Percentiles rank a stretch among this genome's conserved stretches.
Evolutionary conservation across 768 basidiomycete species (phyloP).

Genomic region (Cystobasidium onofrii): DNA sequence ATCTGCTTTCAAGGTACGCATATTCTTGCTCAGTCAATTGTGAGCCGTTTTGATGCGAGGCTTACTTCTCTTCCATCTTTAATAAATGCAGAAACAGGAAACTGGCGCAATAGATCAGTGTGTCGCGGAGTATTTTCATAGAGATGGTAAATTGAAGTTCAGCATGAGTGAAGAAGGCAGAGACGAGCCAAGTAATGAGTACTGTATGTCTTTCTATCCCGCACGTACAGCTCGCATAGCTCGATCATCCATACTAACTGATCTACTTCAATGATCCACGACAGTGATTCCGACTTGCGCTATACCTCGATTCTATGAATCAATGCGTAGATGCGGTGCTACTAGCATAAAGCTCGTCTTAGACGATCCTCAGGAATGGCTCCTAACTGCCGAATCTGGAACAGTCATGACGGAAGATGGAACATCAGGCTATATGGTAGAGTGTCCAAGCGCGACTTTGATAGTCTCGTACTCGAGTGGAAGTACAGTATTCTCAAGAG

Average conservation of each 20-base stretch:
- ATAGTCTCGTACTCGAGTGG: background rate
- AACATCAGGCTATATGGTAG: background rate
- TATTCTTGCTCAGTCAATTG: too few species aligned
- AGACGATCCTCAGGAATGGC: background rate
- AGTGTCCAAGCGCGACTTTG: background rate
- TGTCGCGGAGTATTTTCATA: background rate
- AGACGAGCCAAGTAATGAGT: conserved; percentile 1
- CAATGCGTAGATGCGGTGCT: background rate
- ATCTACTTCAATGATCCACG: background rate
- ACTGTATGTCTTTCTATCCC: background rate
- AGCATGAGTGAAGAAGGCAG: background rate
- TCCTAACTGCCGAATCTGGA: background rate
- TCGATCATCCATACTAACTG: too few species aligned
- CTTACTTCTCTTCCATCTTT: too few species aligned
- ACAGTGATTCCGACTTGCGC: background rate
- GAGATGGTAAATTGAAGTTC: background rate
- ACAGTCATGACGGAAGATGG: background rate
- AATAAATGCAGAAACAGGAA: background rate
- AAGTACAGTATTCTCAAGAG: background rate
- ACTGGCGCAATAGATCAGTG: background rate
- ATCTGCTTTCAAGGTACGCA: background rate
- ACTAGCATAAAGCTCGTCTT: background rate
- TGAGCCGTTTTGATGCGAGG: too few species aligned
- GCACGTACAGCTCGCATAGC: too few species aligned
- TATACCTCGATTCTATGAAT: background rate